Conservation (phyloP, 108 stramenopile genomes). For the Cylindrotheca closterium region DNA sequence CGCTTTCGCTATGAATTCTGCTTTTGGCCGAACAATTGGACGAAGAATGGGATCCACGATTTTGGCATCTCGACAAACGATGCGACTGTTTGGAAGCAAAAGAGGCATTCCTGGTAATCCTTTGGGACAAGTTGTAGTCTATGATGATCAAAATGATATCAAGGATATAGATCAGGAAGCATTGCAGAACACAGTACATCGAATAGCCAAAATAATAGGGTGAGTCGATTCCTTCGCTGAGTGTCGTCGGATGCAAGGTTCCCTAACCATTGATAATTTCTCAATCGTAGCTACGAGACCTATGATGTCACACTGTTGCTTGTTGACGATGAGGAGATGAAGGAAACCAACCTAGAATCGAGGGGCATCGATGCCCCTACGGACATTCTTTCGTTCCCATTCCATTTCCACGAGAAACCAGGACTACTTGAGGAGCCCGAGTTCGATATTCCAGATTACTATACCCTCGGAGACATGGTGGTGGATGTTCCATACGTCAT, state of each 20-base stretch:
- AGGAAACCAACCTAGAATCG: slow-evolving; percentile 64
- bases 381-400: slow-evolving; percentile 88
- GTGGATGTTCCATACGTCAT: slow-evolving; percentile 88
- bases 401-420: slow-evolving; percentile 51
- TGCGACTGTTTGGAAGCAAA: slow-evolving; percentile 35
- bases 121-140: slow-evolving; percentile 36
- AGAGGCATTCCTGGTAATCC: slow-evolving; percentile 33
- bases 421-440: slow-evolving; percentile 64
- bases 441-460: slow-evolving; percentile 75
- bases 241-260: too few relatives aligned
- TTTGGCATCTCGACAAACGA: too few relatives aligned
- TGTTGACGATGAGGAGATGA: slow-evolving; percentile 73
- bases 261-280: too few relatives aligned
- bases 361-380: slow-evolving; percentile 69
- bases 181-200: slow-evolving; percentile 35
- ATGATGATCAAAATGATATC: slow-evolving; percentile 45
- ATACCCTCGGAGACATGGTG: slow-evolving; percentile 90
- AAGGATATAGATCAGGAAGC: slow-evolving; percentile 36
- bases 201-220: slow-evolving; percentile 53
- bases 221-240: not conserved
- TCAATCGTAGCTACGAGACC: slow-evolving; percentile 42
- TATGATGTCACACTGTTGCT: slow-evolving; percentile 67
- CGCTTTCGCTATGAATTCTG: too few relatives aligned
- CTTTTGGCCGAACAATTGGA: too few relatives aligned
- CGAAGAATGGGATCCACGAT: too few relatives aligned